A percentile compares a stretch with the other conserved stretches of the same genome.
phyloP scores from a whole-genome alignment of 73 alveolate species.

The Uronychia binucleata region DNA sequence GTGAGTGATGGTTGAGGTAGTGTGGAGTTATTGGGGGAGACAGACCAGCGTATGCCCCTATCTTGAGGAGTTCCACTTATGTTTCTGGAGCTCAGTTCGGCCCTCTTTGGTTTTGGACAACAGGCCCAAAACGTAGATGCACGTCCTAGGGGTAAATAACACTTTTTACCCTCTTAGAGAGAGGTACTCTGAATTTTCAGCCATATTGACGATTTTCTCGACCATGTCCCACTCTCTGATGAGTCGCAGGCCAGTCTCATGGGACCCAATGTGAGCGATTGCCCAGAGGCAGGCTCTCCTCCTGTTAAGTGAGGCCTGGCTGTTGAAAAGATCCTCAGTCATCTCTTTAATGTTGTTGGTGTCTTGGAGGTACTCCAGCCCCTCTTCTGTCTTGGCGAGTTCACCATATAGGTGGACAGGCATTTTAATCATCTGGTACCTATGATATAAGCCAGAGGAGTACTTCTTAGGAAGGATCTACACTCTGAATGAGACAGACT shows the following conservation, averaged over 20 bases:
- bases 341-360: constrained; percentile 50
- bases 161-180: constrained; percentile 56
- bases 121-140: constrained; percentile 52
- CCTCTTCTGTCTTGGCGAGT: constrained; percentile 66
- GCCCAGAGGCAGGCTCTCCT: constrained; percentile 70
- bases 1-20: no score
- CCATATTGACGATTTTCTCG: constrained; percentile 45
- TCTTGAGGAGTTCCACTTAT: constrained; percentile 47
- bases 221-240: constrained; percentile 38
- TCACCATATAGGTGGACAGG: constrained; percentile 75
- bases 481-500: constrained; percentile 18
- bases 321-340: constrained; percentile 26
- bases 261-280: constrained; percentile 67
- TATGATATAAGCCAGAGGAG: background rate
- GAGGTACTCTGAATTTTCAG: constrained; percentile 48
- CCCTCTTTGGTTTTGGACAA: constrained; percentile 46
- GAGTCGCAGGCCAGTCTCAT: constrained; percentile 56
- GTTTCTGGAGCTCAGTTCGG: constrained; percentile 13
- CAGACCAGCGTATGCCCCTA: constrained; percentile 27
- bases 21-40: no score
- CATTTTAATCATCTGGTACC: constrained; percentile 21
- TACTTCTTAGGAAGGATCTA: constrained; percentile 58
- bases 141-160: constrained; percentile 29
- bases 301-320: constrained; percentile 27
- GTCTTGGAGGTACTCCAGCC: constrained; percentile 38